Conservation (phyloP, 768 basidiomycete species). For the Pisolithus sp. region DNA sequence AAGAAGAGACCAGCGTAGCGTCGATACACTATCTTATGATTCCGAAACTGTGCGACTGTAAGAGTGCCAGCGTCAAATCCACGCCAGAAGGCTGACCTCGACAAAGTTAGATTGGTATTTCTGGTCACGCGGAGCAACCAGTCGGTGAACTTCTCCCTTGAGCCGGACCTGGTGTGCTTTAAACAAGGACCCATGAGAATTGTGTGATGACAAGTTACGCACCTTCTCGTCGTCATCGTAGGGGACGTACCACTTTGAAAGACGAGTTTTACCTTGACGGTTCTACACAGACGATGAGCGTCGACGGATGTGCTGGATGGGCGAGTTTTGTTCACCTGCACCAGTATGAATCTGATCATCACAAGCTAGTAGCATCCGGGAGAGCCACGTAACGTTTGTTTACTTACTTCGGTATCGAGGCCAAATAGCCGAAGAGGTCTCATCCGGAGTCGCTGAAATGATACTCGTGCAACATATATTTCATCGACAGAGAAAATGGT, state of each 20-base stretch:
- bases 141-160: slow-evolving; percentile 91
- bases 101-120: slow-evolving; percentile 99
- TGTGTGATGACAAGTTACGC: slow-evolving; percentile 5
- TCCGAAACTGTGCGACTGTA: slow-evolving; percentile 66
- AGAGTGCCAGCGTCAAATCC: background rate
- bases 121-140: slow-evolving; percentile 95
- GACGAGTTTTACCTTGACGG: slow-evolving; percentile 93
- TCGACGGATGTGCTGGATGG: background rate
- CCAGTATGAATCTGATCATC: slow-evolving; percentile 98
- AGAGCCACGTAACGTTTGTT: background rate
- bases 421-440: background rate
- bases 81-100: slow-evolving; percentile 55
- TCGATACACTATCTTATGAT: slow-evolving; percentile 95
- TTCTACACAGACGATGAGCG: slow-evolving; percentile 48
- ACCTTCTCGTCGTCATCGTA: slow-evolving; percentile 99
- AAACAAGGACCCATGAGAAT: background rate
- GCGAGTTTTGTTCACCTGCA: slow-evolving; percentile 56
- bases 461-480: too few relatives aligned
- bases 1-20: slow-evolving; percentile 98
- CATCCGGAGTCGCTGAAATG: too few relatives aligned
- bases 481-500: too few relatives aligned
- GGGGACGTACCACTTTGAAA: slow-evolving; percentile 98
- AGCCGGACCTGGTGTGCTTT: slow-evolving; percentile 63
- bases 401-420: background rate
- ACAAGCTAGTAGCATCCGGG: slow-evolving; percentile 6